phyloP scores from a whole-genome alignment of 75 land plant genomes.

The Selaginella tamariscina region DNA sequence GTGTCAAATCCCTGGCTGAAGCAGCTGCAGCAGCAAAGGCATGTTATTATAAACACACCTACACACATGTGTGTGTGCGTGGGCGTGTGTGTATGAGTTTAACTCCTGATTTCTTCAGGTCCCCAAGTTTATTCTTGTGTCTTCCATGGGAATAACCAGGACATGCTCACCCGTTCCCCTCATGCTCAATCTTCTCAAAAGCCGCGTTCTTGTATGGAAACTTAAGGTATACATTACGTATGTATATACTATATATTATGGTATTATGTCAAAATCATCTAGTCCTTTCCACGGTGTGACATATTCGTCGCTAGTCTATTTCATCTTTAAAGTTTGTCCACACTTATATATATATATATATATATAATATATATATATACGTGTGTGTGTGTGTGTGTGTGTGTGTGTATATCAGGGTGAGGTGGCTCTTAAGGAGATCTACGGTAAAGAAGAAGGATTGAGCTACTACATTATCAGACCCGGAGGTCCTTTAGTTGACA shows the following conservation, averaged over 20 bases:
- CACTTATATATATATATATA: no score
- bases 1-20: slow-evolving; percentile 31
- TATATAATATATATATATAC: no score
- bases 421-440: slow-evolving; percentile 22
- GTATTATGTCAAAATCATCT: no score
- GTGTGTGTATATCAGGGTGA: slow-evolving; percentile 25
- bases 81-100: no score
- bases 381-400: no score
- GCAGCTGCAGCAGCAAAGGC: slow-evolving; percentile 38
- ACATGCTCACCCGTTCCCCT: slow-evolving; percentile 22
- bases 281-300: no score
- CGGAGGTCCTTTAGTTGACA: slow-evolving; percentile 23
- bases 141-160: slow-evolving; percentile 30
- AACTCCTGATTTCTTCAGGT: slow-evolving; percentile 18
- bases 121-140: slow-evolving; percentile 31
- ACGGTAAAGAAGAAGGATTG: slow-evolving; percentile 18
- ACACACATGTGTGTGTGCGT: no score
- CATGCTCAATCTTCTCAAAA: slow-evolving; percentile 23
- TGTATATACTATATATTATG: no score
- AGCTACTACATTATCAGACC: slow-evolving; percentile 29
- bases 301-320: no score
- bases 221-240: slow-evolving; percentile 20
- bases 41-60: no score
- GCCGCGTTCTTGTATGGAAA: slow-evolving; percentile 32
- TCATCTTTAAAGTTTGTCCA: no score